Conservation (phyloP, 345 rosid genomes). For the Erodium maritimum region DNA sequence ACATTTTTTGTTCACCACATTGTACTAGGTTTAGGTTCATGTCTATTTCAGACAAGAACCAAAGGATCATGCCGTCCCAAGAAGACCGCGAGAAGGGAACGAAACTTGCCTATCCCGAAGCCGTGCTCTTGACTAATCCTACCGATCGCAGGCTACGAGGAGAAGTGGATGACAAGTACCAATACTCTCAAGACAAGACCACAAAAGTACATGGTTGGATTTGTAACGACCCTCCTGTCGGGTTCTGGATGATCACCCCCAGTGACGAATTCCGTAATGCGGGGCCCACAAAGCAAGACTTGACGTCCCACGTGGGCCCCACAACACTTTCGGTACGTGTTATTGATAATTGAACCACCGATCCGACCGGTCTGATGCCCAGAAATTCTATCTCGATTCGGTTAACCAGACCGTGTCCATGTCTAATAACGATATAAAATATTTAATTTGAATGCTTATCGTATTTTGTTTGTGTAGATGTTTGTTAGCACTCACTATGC, state of each 20-base stretch:
- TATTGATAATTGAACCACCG: too few relatives aligned
- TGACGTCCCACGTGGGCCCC: constrained; percentile 23
- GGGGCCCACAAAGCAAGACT: constrained; percentile 32
- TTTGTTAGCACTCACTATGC: constrained; percentile 30
- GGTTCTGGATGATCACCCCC: constrained; percentile 36
- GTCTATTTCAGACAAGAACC: constrained; percentile 26
- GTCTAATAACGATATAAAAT: not conserved
- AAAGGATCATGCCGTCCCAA: constrained; percentile 25
- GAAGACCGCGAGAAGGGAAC: constrained; percentile 14
- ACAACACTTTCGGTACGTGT: constrained; percentile 18
- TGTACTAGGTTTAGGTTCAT: constrained; percentile 34
- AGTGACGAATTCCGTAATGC: constrained; percentile 23
- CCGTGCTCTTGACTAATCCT: constrained; percentile 25
- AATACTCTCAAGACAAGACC: constrained; percentile 23
- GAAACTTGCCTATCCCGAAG: constrained; percentile 24
- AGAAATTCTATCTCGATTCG: not conserved
- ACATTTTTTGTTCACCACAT: too few relatives aligned
- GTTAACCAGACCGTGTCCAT: not conserved
- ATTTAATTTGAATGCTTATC: not conserved
- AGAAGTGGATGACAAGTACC: constrained; percentile 38
- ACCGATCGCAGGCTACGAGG: constrained; percentile 12
- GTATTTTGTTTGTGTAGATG: constrained; percentile 12
- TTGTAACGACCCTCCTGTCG: constrained; percentile 17
- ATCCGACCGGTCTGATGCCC: not conserved
- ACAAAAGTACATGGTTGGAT: constrained; percentile 36